Base-by-base conservation (phyloP, 2,329 filamentous ascomycete genomes). In the Aspergillus pseudotamarii region DNA sequence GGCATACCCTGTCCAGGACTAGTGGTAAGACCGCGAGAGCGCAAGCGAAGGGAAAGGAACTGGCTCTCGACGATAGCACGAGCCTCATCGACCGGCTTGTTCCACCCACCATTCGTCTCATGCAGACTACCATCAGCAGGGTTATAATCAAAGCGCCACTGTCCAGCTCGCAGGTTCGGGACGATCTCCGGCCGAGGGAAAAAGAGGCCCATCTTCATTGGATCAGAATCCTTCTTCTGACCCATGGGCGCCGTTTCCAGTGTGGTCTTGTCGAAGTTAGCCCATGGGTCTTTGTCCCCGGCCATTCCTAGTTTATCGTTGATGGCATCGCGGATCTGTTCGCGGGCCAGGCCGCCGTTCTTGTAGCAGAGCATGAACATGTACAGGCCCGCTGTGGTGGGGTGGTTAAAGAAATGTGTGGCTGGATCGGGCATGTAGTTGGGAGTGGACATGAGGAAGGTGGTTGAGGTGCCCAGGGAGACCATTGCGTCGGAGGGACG, bases 291-390 rank as follows among this genome's bases (percentile, higher is more conserved):
- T 32, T 51, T 11, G 74, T 84, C 5, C 78, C 69, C 34, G 78
- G 75, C 11, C 82, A 11, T 76, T 30, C 80, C 79, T 26, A 81
- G 77, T 46, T 76, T 74, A 60, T 79, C 71, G 65, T 93, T 90
- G 58, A 98, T 87, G 0, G 87, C 84, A 74, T 99, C 93, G 60
- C 95, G 91, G 66, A 98, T 88, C 72, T 91, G 89, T 76, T 99
- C 95, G 51, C 95, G 91, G 2, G 95, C 94, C 1, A 98, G 88
- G 2, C 93, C 93, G 69, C 95, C 95, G 80, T 99, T 99, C 81
- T 98, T 98, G 84, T 98, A 99, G 85, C 95, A 99, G 41, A 99
- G 88, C 95, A 99, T 99, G 80, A 99, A 98, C 95, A 99, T 98
- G 85, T 96, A 97, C 64, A 97, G 86, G 1, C 91, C 93, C 0